Base-by-base conservation (phyloP, 768 basidiomycete species). In the Lactarius hengduanensis region DNA sequence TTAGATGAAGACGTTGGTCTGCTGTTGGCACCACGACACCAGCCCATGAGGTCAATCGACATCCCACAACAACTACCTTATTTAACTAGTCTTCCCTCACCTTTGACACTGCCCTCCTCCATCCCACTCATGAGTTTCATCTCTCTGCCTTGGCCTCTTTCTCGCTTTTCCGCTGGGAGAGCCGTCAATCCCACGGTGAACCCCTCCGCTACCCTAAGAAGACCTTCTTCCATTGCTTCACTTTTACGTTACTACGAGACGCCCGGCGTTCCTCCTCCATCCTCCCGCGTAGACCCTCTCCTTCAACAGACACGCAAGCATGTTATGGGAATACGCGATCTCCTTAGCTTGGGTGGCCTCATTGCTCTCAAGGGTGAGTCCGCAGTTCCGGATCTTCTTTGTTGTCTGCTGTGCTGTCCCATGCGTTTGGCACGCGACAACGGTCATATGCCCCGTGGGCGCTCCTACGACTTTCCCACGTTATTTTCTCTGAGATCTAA, bases 261-360 rank as follows among this genome's bases (percentile, higher is more conserved):
- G 20, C 87, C 90, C 13, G 89, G 89, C 38, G 79, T 86, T 22
- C 79, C 84, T 26, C 91, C 91, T 0, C 89, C 91, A 0, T 91
- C 90, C 9, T 81, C 92, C 57, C 84, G 91, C 53, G 80, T 92
- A 40, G 84, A 90, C 69, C 83, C 86, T 30, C 85, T 82, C 70
- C 79, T 90, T n/a, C 87, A 85, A 74, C 82, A 80, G 45, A 79
- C 83, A 69, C 81, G 84, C 47, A 76, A 81, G 56, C 77, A 78
- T 26, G 84, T 88, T 0, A 70, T 91, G 59, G 82, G 82, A 53
- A 72, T 91, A 10, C 88, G 88, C 85, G 83, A 91, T 72, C 79
- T 86, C 65, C 90, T 89, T 85, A 89, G 84, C 74, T 86, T 88
- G 73, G 87, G 85, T 4, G 74, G 82, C n/a, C 79, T 89, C 16